Conservation (phyloP, 441 rosid species). For the Pelargonium australe region DNA sequence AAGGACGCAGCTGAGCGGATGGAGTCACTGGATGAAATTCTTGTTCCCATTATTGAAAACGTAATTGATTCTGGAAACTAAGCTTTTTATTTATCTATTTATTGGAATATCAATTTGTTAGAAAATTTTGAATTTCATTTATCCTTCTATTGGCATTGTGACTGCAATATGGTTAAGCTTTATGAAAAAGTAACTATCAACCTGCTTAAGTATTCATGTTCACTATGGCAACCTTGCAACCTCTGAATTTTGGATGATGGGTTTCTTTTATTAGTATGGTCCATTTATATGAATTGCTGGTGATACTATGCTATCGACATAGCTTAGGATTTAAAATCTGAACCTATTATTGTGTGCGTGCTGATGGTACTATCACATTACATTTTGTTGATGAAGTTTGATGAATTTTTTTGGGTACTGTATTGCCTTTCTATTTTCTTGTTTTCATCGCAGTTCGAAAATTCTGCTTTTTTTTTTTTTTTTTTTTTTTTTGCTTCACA, state of each 20-base stretch:
- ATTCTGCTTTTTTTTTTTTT: not conserved
- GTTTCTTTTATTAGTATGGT: not conserved
- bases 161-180: not conserved
- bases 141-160: not conserved
- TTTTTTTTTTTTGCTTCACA: not conserved
- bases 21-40: constrained; percentile 48
- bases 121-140: not conserved
- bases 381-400: not conserved
- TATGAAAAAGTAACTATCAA: not conserved
- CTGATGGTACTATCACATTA: not conserved
- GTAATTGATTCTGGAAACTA: constrained; percentile 26
- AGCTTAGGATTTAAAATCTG: not conserved
- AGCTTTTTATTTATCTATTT: not conserved
- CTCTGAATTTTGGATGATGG: not conserved
- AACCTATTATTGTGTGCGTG: not conserved
- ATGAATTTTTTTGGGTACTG: not conserved
- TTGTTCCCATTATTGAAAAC: constrained; percentile 67
- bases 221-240: not conserved
- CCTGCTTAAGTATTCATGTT: not conserved
- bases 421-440: not conserved
- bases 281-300: not conserved
- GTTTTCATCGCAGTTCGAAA: not conserved
- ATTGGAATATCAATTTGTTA: not conserved
- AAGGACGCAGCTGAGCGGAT: constrained; percentile 47
- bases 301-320: not conserved